These are phyloP conservation scores for Gaultheria prostrata DNA, from an alignment of 148 eudicot genomes.

Conservation along the genomic window DNA sequence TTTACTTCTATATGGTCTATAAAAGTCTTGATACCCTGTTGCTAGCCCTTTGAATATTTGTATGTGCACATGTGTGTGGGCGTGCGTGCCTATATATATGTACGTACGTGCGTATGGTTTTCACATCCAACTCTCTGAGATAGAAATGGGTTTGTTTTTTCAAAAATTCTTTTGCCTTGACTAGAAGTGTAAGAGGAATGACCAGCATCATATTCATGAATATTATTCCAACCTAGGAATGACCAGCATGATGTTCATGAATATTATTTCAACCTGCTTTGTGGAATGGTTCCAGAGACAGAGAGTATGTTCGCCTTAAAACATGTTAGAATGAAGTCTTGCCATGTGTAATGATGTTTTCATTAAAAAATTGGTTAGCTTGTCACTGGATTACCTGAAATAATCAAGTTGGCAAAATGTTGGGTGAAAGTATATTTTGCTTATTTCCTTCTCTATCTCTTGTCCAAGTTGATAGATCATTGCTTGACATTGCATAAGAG, in stretches of 20 bases:
- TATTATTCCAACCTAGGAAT: not conserved
- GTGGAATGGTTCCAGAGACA: not conserved
- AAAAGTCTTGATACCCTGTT: not conserved
- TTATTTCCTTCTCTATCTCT: not conserved
- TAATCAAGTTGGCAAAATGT: slow-evolving; percentile 1
- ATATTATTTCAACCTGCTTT: not conserved
- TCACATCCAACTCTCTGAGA: not conserved
- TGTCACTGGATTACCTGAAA: not conserved
- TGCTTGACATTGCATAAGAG: not conserved
- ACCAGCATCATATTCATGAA: not conserved
- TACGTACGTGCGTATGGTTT: no score
- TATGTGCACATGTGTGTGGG: not conserved
- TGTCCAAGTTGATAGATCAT: not conserved
- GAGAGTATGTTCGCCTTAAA: not conserved
- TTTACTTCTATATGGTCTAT: not conserved
- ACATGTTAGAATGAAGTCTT: not conserved
- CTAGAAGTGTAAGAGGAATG: not conserved
- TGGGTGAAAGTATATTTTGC: not conserved
- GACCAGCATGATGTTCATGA: no score
- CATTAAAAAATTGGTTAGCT: not conserved
- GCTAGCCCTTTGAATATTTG: not conserved
- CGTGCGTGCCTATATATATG: not conserved
- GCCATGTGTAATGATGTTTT: not conserved
- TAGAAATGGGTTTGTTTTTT: not conserved
- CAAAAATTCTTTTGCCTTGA: not conserved